Base-by-base conservation (phyloP, 345 rosid species). In the Salix purpurea region DNA sequence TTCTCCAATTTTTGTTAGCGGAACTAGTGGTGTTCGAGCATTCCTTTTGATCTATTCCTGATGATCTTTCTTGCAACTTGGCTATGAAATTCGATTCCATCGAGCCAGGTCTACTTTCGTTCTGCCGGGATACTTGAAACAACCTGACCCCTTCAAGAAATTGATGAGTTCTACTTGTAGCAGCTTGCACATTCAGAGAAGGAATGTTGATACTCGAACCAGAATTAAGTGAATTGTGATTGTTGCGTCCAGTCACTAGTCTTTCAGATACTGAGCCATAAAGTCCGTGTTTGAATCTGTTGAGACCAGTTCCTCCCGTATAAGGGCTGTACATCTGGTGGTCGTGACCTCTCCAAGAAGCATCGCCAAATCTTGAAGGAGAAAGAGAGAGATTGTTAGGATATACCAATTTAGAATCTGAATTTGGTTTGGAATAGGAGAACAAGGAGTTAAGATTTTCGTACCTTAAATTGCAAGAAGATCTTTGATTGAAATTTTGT, bases 401-500 rank as follows among this genome's bases (percentile, higher is more conserved):
- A 58, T 58, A 58, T 58, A 58, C 2, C 64, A 58, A 23, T 58
- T 56, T 37, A 32, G 34, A 61, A 73, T 26, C 65, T 56, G 50
- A 60, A 24, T 24, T 56, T 30, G 66, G 18, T 32, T 48, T 46
- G 66, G 76, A 28, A 39, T 9, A 5, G 42, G 72, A 69, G 23
- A 13, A 14, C 28, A 1, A 7, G 28, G 64, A 58, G 15, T 58
- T 10, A n/a, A 58, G 26, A 24, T 42, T 32, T 30, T 56, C 23
- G 69, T 58, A 74, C 77, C 79, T 72, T 74, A 72, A 86, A 83
- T 77, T 82, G 2, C 87, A 76, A 69, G 84, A 83, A 79, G 88
- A 72, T 76, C 83, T 84, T 79, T 75, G 90, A 74, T 86, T 84
- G 74, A 91, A 89, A 79, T 81, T 81, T 76, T 84, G 87, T 13